Base-by-base conservation (phyloP, 2,329 filamentous ascomycete species). In the Aureobasidium sp. region DNA sequence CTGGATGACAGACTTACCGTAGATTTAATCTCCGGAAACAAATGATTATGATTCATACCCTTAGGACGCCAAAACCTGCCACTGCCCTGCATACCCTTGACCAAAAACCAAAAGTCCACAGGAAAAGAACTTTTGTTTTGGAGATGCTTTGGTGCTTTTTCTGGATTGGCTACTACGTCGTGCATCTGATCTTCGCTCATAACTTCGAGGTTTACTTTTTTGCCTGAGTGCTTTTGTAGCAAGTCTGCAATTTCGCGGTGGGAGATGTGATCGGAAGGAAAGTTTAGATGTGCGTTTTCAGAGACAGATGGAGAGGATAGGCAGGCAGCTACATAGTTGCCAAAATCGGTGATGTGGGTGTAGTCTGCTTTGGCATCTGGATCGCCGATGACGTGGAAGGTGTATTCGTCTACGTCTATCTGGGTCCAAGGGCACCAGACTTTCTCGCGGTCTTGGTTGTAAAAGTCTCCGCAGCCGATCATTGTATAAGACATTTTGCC, bases 391-490 rank as follows among this genome's bases (percentile, higher is more conserved):
- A 69, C 62, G 41, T 69, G 67, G 24, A 72, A 24, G 0, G 47
- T 66, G 61, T 71, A 71, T 5, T 65, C 62, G 1, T 65, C n/a
- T 6, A 63, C 59, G 26, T 65, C 59, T 3, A 48, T 57, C 12
- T 69, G 66, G 1, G 66, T 68, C 69, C 70, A 70, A 1, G 68
- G 69, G 57, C 68, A 73, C 66, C 67, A 70, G 5, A 65, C 63
- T 2, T 62, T 59, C 51, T 73, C 70, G n/a, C 67, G 66, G 26
- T 65, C 57, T 63, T 70, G 67, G 63, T 73, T 68, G 61, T 71
- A 72, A 52, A 71, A 70, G 36, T 72, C 69, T 24, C 71, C 70
- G 61, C 70, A 71, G 53, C 71, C 68, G 63, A 72, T 70, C 15
- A 72, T 52, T 3, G 70, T 73, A 63, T 70, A 73, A 20, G 65